Conservation (phyloP, 352 stramenopile genomes). For the Globisporangium parvum region DNA sequence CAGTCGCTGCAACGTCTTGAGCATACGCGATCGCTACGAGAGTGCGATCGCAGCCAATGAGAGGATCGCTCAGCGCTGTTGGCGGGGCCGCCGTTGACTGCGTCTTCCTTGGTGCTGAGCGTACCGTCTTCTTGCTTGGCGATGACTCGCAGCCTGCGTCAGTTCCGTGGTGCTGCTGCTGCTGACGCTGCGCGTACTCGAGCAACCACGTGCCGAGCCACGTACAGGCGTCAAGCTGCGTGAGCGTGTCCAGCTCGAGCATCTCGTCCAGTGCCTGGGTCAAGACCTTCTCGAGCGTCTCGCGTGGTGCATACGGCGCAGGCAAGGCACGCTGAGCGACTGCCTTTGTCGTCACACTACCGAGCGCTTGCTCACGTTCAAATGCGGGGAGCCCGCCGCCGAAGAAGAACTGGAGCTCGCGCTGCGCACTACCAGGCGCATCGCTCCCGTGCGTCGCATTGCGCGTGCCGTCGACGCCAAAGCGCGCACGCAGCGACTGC, state of each 20-base stretch:
- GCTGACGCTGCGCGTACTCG: slow-evolving; percentile 5
- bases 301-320: slow-evolving; percentile 1
- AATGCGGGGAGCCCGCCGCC: slow-evolving; percentile 12
- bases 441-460: slow-evolving; percentile 86
- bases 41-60: background rate
- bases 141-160: background rate
- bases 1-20: background rate
- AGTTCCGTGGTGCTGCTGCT: background rate
- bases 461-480: slow-evolving; percentile 64
- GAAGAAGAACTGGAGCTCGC: slow-evolving; percentile 83
- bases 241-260: slow-evolving; percentile 13
- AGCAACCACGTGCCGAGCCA: slow-evolving; percentile 56
- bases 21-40: slow-evolving; percentile 1
- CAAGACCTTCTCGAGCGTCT: slow-evolving; percentile 30
- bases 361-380: background rate
- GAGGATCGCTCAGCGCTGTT: background rate
- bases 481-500: slow-evolving; percentile 63
- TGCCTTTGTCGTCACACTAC: background rate
- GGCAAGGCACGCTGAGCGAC: slow-evolving; percentile 9
- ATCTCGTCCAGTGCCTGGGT: slow-evolving; percentile 33
- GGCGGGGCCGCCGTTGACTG: too few species aligned
- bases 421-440: slow-evolving; percentile 34
- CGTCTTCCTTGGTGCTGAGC: background rate
- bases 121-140: background rate
- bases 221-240: slow-evolving; percentile 30